A percentile compares a stretch with the other conserved stretches of the same genome.
These are phyloP conservation scores for Mycena citricolor DNA, from an alignment of 1,284 basidiomycete species.

Conservation along the genomic window DNA sequence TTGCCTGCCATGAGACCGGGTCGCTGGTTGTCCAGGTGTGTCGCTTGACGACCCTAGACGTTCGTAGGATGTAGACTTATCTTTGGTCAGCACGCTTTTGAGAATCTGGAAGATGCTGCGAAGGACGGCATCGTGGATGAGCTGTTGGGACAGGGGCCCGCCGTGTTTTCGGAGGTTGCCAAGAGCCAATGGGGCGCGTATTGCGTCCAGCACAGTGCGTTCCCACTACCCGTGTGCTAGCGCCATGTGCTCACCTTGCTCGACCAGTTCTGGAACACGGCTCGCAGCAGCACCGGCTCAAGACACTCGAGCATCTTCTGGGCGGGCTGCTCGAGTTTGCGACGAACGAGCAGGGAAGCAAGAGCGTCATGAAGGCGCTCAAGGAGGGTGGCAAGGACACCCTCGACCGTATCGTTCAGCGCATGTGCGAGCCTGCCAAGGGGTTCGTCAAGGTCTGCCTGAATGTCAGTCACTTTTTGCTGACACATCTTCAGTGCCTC, in stretches of 20 bases:
- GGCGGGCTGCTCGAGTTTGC: slow-evolving; percentile 72
- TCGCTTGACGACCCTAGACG: background rate
- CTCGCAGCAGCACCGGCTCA: slow-evolving; percentile 64
- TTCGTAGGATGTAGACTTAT: background rate
- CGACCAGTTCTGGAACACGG: slow-evolving; percentile 74
- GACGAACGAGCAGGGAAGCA: slow-evolving; percentile 78
- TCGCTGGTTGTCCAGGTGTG: slow-evolving; percentile 77
- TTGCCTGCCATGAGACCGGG: slow-evolving; percentile 86
- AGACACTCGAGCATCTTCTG: slow-evolving; percentile 73
- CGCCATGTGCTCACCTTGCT: background rate
- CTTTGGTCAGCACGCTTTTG: slow-evolving; percentile 70
- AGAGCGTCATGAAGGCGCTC: slow-evolving; percentile 79
- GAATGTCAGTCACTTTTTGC: slow-evolving; percentile 2
- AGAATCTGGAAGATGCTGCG: slow-evolving; percentile 77
- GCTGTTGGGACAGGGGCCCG: slow-evolving; percentile 66
- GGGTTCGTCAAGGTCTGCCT: slow-evolving; percentile 43
- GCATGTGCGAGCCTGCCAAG: slow-evolving; percentile 80
- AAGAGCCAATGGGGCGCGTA: slow-evolving; percentile 87
- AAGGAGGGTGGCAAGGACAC: slow-evolving; percentile 79
- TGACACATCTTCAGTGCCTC: slow-evolving; percentile 27
- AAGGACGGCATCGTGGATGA: slow-evolving; percentile 82
- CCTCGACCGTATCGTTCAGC: slow-evolving; percentile 65
- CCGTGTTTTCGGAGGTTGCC: slow-evolving; percentile 70
- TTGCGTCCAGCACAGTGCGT: slow-evolving; percentile 78
- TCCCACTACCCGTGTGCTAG: background rate